These are phyloP conservation scores for Litchi chinensis DNA, from an alignment of 345 rosid species.

Conservation along the genomic window DNA sequence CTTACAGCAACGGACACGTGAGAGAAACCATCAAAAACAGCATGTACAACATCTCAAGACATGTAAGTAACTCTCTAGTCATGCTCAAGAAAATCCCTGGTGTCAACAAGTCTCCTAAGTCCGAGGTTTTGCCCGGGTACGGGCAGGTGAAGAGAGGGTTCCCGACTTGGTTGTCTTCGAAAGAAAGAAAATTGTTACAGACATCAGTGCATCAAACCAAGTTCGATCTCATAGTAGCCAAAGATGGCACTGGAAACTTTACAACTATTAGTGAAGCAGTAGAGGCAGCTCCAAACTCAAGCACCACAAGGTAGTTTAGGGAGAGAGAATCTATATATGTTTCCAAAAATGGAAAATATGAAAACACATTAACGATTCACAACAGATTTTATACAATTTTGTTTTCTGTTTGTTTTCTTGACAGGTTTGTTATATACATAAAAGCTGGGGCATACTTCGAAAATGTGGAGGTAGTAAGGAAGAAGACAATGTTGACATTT, in stretches of 20 bases:
- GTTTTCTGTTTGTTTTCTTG: neutral
- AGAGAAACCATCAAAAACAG: constrained; percentile 44
- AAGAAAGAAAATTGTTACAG: constrained; percentile 51
- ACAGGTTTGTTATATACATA: constrained; percentile 79
- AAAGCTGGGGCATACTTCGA: constrained; percentile 74
- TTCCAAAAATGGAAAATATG: neutral
- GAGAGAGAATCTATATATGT: neutral
- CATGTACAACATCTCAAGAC: constrained; percentile 58
- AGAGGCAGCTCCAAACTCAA: constrained; percentile 69
- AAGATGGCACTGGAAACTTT: constrained; percentile 76
- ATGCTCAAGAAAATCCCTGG: constrained; percentile 66
- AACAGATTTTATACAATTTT: too few relatives aligned
- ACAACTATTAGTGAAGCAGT: constrained; percentile 63
- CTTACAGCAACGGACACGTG: constrained; percentile 37
- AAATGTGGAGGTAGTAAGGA: constrained; percentile 67
- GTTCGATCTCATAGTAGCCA: constrained; percentile 60
- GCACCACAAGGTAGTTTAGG: constrained; percentile 56
- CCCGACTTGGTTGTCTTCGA: constrained; percentile 57
- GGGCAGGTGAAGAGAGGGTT: constrained; percentile 49
- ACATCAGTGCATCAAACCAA: constrained; percentile 33
- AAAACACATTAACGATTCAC: neutral
- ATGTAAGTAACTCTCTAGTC: constrained; percentile 61
- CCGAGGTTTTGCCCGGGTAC: constrained; percentile 42
- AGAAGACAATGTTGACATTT: constrained; percentile 66
- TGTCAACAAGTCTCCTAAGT: constrained; percentile 22